Percentiles rank a stretch among this genome's conserved stretches.
These are phyloP conservation scores for Conticribra weissflogii DNA, from an alignment of 108 stramenopile species.

Conservation along the genomic window DNA sequence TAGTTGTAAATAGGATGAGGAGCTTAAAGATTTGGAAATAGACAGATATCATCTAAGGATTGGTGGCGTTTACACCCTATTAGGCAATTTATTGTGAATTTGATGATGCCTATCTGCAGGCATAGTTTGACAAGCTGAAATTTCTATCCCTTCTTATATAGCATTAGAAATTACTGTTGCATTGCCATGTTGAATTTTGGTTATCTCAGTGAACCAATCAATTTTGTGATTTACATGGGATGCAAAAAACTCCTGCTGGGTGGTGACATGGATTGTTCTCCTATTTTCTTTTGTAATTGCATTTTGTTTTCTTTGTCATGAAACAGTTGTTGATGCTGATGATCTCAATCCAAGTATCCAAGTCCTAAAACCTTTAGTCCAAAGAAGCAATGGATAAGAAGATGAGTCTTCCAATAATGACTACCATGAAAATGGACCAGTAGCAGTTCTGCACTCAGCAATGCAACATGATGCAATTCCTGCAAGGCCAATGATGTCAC, in stretches of 20 bases:
- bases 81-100: constrained; percentile 33
- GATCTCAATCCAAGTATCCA: constrained; percentile 21
- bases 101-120: too few relatives aligned
- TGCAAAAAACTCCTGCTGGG: not conserved
- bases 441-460: not conserved
- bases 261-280: constrained; percentile 13
- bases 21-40: constrained; percentile 9
- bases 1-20: constrained; percentile 36
- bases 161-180: too few relatives aligned
- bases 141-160: too few relatives aligned
- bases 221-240: not conserved
- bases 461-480: constrained; percentile 7
- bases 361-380: not conserved
- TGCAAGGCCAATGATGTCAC: constrained; percentile 23
- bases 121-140: too few relatives aligned
- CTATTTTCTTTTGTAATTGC: constrained; percentile 29
- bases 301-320: constrained; percentile 28
- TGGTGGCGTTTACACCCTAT: constrained; percentile 39
- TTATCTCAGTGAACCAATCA: not conserved
- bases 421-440: not conserved
- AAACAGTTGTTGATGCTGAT: constrained; percentile 34
- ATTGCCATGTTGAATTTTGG: not conserved
- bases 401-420: not conserved
- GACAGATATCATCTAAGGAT: not conserved
- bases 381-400: not conserved